Evolutionary conservation across 805 yeast genomes (phyloP), one percentile per base, ranked within the genome.

Genomic region (Priceomyces castillae): DNA sequence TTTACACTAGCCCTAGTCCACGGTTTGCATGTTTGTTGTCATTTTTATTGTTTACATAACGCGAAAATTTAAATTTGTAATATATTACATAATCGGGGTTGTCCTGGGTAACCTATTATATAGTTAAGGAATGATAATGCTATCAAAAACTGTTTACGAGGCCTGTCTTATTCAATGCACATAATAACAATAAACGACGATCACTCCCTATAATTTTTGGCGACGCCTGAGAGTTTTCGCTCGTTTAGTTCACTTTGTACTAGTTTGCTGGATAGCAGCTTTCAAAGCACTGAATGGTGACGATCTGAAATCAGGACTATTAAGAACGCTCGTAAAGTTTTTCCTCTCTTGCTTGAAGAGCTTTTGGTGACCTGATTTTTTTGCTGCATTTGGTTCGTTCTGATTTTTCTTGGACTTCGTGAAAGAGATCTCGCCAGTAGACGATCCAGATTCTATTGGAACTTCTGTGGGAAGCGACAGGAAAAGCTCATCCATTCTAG

Each of bases 241-340:
- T 26, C 12, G 12, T 26, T 26, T 12, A 26, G 30, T 26, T 26
- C 50, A 53, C 41, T 33, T 33, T 19, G 36, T 14, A 10, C 23
- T 14, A 46, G 62, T 63, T 30, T 60, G 57, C 42, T 53, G 54
- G 40, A 69, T 69, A n/a, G 83, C 82, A 40, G 75, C 77, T 56
- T 76, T 81, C 51, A 87, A 68, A 2, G 90, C 77, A 31, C 72
- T 73, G 56, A 86, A 86, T 2, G 90, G 88, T 28, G 79, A 74
- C 41, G 67, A 60, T 62, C 81, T 74, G 51, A 82, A 84, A 19
- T 64, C 61, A 30, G 71, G 59, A 52, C 82, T 79, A 41, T 73
- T 74, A 46, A 87, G 62, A 3, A 85, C 78, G 31, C 69, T 62
- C 12, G 73, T 77, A 57, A 87, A 86, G 49, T 84, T 69, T 47